These are phyloP conservation scores for Herpetomonas samuelpessoai DNA, from an alignment of 208 protist genomes.

Conservation along the genomic window DNA sequence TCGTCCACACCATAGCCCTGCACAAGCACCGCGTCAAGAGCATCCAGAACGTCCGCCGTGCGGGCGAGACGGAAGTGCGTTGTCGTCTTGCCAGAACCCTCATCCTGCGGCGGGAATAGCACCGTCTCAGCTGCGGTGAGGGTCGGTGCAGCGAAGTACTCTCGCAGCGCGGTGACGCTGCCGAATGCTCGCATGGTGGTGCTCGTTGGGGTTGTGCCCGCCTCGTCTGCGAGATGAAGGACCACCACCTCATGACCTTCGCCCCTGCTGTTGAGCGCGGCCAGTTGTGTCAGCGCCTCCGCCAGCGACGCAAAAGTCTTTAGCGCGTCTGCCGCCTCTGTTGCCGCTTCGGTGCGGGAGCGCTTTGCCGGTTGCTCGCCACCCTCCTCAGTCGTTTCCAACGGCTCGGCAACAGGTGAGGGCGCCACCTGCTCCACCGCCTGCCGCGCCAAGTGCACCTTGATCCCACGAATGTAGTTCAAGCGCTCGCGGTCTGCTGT, in stretches of 20 bases:
- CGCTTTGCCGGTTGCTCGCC: background rate
- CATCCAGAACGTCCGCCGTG: background rate
- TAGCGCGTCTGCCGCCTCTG: no score
- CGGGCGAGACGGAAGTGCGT: conserved; percentile 16
- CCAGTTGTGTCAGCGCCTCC: background rate
- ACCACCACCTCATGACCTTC: background rate
- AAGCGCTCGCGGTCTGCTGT: conserved; percentile 16
- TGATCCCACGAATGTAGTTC: conserved; percentile 38
- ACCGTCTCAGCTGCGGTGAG: no score
- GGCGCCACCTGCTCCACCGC: conserved; percentile 30
- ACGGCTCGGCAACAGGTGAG: background rate
- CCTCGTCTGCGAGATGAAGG: background rate
- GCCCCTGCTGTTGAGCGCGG: background rate
- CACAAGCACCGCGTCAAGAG: background rate
- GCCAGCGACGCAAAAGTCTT: background rate
- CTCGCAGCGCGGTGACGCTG: background rate
- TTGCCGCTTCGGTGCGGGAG: background rate
- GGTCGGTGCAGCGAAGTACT: background rate
- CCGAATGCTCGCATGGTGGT: background rate
- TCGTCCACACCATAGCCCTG: background rate
- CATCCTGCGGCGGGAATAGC: background rate
- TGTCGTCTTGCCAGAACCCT: background rate
- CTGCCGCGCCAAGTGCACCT: conserved; percentile 38
- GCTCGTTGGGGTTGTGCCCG: background rate
- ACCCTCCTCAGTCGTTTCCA: background rate